A percentile compares a stretch with the other conserved stretches of the same genome.
Conservation (phyloP, 148 eudicot genomes). For the Amaranthus palmeri region DNA sequence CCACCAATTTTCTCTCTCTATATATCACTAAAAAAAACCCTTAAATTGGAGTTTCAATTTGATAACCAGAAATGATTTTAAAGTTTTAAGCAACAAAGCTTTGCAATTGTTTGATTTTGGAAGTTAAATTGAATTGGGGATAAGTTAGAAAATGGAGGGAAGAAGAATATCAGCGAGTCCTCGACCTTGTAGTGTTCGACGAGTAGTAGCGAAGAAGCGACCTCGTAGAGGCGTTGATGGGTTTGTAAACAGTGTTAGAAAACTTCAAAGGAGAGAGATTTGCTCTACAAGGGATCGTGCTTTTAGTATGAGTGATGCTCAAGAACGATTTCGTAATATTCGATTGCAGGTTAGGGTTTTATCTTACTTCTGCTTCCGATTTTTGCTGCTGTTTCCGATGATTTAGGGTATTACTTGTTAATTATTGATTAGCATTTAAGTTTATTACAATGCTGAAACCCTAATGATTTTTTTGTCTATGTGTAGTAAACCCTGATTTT, state of each 20-base stretch:
- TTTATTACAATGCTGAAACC: not conserved
- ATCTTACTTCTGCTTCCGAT: too few species aligned
- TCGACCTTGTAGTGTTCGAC: slow-evolving; percentile 71
- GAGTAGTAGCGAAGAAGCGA: slow-evolving; percentile 80
- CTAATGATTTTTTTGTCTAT: not conserved
- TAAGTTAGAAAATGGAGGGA: slow-evolving; percentile 58
- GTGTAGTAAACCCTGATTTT: not conserved
- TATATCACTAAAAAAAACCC: too few species aligned
- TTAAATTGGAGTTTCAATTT: slow-evolving; percentile 1
- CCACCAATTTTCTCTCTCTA: not conserved
- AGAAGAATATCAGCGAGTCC: slow-evolving; percentile 82
- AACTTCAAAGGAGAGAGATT: slow-evolving; percentile 90
- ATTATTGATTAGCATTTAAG: not conserved
- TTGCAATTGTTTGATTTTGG: not conserved
- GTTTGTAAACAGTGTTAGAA: slow-evolving; percentile 85
- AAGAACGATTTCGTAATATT: slow-evolving; percentile 89
- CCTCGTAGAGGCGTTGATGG: slow-evolving; percentile 60
- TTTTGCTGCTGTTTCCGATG: not conserved
- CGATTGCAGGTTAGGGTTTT: slow-evolving; percentile 58
- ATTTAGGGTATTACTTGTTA: not conserved
- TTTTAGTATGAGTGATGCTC: slow-evolving; percentile 86
- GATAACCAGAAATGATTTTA: not conserved
- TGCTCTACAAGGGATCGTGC: slow-evolving; percentile 74
- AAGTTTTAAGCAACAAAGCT: not conserved
- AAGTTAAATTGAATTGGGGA: slow-evolving; percentile 1